Base-by-base conservation (phyloP, 1,139 yeast genomes). In the Yamadazyma sp. region DNA sequence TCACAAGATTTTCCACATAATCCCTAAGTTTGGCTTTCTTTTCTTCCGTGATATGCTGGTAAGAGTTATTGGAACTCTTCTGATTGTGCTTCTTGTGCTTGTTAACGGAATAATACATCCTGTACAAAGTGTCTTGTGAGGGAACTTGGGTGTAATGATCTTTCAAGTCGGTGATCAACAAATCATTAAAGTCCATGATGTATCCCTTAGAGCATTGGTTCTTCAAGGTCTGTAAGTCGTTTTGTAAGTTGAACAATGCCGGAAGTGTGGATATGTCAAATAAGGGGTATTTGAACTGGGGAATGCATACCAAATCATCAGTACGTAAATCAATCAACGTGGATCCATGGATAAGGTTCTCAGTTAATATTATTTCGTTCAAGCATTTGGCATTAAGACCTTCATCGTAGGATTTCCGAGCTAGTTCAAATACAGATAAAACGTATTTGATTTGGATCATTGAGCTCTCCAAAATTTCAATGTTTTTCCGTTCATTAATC, bases 171-270 rank as follows among this genome's bases (percentile, higher is more conserved):
- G 67, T 66, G 12, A 85, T 48, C 34, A 89, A 62, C 18, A 73
- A 52, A 16, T 76, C 73, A 10, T 75, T 67, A 50, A 89, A 80
- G 34, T 74, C 65, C 24, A 73, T 65, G 4, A 82, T 76, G 48
- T 80, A 85, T 6, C 82, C 78, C 36, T 74, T 77, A n/a, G 94
- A 89, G 35, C 89, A 83, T 64, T 70, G 52, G 68, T 66, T 52
- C 39, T 70, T 70, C 34, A 87, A 62, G 17, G 64, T 67, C n/a
- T 73, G 56, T 54, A 54, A 78, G 56, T 51, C 76, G 54, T 50
- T 78, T 69, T 77, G 71, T n/a, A 82, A 57, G 24, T 76, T 73
- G 0, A 66, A 56, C 25, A 89, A 62, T 0, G 87, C 90, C 0
- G 83, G 78, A 4, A 87, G 66, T 2, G 66, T 54, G 6, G 76